A percentile compares a stretch with the other conserved stretches of the same genome.
Conservation (phyloP, 495 filamentous ascomycete species). For the Daldinia loculata region DNA sequence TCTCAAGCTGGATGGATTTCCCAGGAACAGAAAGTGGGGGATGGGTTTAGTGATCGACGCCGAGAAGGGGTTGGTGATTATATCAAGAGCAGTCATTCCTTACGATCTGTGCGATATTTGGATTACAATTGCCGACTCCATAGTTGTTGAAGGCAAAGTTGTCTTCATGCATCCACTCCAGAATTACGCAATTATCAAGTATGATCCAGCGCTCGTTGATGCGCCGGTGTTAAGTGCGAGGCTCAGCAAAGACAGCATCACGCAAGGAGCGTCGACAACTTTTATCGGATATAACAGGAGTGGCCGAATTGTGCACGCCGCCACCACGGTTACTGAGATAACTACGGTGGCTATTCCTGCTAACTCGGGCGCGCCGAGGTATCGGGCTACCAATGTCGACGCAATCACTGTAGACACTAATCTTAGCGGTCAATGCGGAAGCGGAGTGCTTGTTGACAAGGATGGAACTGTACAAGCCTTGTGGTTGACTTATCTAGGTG, state of each 20-base stretch:
- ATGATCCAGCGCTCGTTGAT: conserved; percentile 90
- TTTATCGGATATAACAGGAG: conserved; percentile 99
- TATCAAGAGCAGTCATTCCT: conserved; percentile 91
- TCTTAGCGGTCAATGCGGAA: conserved; percentile 91
- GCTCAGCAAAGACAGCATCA: conserved; percentile 81
- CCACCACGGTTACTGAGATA: conserved; percentile 96
- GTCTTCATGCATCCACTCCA: conserved; percentile 98
- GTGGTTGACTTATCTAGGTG: conserved; percentile 96
- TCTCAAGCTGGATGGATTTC: conserved; percentile 95
- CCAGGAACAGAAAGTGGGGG: conserved; percentile 88
- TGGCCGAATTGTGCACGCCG: conserved; percentile 88
- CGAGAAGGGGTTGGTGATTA: conserved; percentile 91
- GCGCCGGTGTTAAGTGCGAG: conserved; percentile 91
- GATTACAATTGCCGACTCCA: conserved; percentile 93
- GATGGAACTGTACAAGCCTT: conserved; percentile 93
- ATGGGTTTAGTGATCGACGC: conserved; percentile 96
- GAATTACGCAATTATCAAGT: conserved; percentile 95
- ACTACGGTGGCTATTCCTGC: conserved; percentile 97
- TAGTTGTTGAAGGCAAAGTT: conserved; percentile 92
- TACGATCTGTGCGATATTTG: conserved; percentile 97
- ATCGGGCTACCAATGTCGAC: conserved; percentile 94
- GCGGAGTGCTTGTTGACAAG: conserved; percentile 86
- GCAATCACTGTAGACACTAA: conserved; percentile 96
- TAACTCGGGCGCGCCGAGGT: conserved; percentile 88
- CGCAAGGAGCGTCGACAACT: conserved; percentile 87